Percentiles rank a stretch among this genome's conserved stretches.
These are phyloP conservation scores for Aureobasidium sp. DNA, from an alignment of 2,329 filamentous ascomycete genomes.

Conservation along the genomic window DNA sequence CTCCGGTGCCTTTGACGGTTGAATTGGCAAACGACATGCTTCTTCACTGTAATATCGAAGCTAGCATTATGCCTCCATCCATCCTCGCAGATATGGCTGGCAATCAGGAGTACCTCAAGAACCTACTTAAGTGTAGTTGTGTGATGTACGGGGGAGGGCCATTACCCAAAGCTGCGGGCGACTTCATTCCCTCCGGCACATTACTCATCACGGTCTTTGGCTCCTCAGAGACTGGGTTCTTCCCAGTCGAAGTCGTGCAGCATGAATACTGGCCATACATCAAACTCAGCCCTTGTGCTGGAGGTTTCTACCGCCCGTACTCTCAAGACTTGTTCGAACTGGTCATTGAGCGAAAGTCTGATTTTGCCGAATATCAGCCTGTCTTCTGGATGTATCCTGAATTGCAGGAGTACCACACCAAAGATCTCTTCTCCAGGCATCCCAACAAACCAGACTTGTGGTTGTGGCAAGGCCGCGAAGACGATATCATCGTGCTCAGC, in stretches of 20 bases:
- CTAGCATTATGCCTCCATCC: conserved; percentile 15
- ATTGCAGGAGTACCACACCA: conserved; percentile 24
- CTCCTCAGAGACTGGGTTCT: conserved; percentile 19
- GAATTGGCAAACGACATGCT: conserved; percentile 8
- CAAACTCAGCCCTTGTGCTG: conserved; percentile 20
- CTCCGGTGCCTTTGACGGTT: conserved; percentile 1
- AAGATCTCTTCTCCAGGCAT: conserved; percentile 26
- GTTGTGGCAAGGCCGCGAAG: conserved; percentile 24
- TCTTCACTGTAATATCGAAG: conserved; percentile 2
- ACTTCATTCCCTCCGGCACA: conserved; percentile 13
- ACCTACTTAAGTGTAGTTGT: not conserved
- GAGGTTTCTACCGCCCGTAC: conserved; percentile 8
- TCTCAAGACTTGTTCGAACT: conserved; percentile 29
- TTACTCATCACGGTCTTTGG: conserved; percentile 16
- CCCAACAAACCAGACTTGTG: conserved; percentile 23
- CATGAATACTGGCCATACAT: conserved; percentile 20
- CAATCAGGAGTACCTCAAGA: not conserved
- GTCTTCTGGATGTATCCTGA: conserved; percentile 28
- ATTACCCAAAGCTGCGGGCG: conserved; percentile 13
- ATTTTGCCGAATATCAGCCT: conserved; percentile 23
- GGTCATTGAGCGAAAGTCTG: conserved; percentile 29
- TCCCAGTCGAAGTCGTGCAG: conserved; percentile 18
- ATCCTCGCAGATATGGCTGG: conserved; percentile 16
- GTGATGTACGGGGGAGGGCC: conserved; percentile 17
- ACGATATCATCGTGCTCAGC: conserved; percentile 27